Percentiles rank a stretch among this genome's conserved stretches.
phyloP scores from a whole-genome alignment of 2,329 filamentous ascomycete species.

The Colletotrichum chrysophilum region DNA sequence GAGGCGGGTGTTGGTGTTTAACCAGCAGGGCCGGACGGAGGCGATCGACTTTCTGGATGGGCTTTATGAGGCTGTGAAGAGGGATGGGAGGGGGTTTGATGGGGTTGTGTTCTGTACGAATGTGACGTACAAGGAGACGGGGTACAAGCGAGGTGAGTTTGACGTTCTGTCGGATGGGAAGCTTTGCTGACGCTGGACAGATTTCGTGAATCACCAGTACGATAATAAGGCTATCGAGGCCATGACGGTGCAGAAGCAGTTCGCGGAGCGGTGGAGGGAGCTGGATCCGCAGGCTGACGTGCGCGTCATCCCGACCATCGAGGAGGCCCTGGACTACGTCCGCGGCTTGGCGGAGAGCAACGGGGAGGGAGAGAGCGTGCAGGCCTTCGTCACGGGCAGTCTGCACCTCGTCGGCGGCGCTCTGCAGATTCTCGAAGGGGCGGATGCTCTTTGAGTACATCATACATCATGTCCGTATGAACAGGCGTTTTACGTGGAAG shows the following conservation, averaged over 20 bases:
- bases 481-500: background rate
- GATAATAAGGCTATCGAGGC: slow-evolving; percentile 56
- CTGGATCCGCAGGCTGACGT: slow-evolving; percentile 53
- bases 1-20: slow-evolving; percentile 74
- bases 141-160: slow-evolving; percentile 47
- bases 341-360: slow-evolving; percentile 25
- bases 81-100: slow-evolving; percentile 58
- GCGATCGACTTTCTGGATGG: slow-evolving; percentile 48
- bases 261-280: slow-evolving; percentile 55
- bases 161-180: background rate
- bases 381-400: slow-evolving; percentile 77
- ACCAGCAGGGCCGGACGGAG: slow-evolving; percentile 71
- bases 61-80: slow-evolving; percentile 62
- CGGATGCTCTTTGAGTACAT: slow-evolving; percentile 6
- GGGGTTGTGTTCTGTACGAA: slow-evolving; percentile 88
- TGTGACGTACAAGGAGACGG: slow-evolving; percentile 56
- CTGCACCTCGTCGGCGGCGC: slow-evolving; percentile 83
- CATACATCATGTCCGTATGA: background rate
- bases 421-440: slow-evolving; percentile 40
- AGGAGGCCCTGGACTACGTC: slow-evolving; percentile 53
- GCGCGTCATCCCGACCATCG: slow-evolving; percentile 54
- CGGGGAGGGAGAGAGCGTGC: slow-evolving; percentile 39
- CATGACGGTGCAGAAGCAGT: slow-evolving; percentile 57
- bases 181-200: slow-evolving; percentile 30
- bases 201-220: slow-evolving; percentile 62